Base-by-base conservation (phyloP, 768 basidiomycete genomes). In the Hericium rajendrae region DNA sequence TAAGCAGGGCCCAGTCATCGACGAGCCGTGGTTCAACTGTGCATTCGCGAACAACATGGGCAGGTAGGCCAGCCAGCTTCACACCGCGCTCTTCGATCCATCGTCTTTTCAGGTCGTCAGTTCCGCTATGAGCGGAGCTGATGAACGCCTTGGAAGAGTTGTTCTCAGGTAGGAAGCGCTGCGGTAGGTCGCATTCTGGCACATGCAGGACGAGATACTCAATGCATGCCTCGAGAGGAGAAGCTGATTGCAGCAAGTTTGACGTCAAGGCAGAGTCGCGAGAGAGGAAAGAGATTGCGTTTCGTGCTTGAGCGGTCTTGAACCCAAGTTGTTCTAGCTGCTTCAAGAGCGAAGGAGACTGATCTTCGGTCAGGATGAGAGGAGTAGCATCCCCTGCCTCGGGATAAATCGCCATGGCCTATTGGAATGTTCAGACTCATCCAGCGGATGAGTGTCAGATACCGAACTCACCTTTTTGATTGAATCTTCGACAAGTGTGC, bases 151-250 rank as follows among this genome's bases (percentile, higher is more conserved):
- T 78, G 0, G 86, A 88, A 2, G 86, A 81, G 62, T 84, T 85
- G n/a, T 70, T 69, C 10, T 74, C 67, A 4, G 86, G 81, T 15
- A 88, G 69, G 68, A 91, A 91, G 26, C 80, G 78, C 52, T 75
- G 66, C 0, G 94, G 94, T 4, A 97, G 78, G 63, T 95, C 93
- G 57, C 89, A 86, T 72, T 97, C 94, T 0, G 93, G 88, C 5
- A 89, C 67, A 63, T 90, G 82, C 20, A 95, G 76, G 48, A 95
- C 77, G 2, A 97, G 76, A 71, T 91, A 91, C 62, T 93, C 88
- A 48, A 94, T 85, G 53, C 83, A 83, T 0, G 91, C 89, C 66
- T 92, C 84, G 13, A 92, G 69, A 4, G 86, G 81, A 5, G 82
- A 74, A 2, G 84, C 69, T 6, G 80, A 74, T 6, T 67, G 70